phyloP scores from a whole-genome alignment of 768 basidiomycete genomes.

The Rhizopogon roseolus region DNA sequence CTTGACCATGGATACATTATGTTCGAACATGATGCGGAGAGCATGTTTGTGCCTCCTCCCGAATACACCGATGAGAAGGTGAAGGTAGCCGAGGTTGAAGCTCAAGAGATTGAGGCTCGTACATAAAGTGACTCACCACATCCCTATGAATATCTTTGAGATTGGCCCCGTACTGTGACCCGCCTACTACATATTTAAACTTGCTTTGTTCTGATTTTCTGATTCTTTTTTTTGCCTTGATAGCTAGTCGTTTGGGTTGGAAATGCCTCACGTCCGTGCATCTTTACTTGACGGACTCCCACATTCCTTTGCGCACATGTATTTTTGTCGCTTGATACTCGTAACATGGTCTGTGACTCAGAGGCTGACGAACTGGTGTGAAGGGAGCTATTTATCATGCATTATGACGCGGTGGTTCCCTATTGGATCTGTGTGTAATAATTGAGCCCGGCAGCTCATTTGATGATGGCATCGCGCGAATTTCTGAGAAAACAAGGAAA shows the following conservation, averaged over 20 bases:
- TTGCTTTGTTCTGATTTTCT: conserved; percentile 1
- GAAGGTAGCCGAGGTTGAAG: conserved; percentile 12
- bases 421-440: no score
- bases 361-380: no score
- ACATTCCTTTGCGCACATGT: conserved; percentile 18
- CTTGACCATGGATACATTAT: conserved; percentile 36
- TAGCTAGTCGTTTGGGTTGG: conserved; percentile 1
- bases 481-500: no score
- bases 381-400: no score
- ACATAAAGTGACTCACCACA: not conserved
- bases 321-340: conserved; percentile 2
- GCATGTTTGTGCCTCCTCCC: conserved; percentile 48
- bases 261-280: conserved; percentile 1
- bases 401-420: no score
- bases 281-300: conserved; percentile 7
- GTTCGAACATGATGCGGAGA: conserved; percentile 44
- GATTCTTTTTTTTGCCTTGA: conserved; percentile 3
- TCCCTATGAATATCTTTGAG: not conserved
- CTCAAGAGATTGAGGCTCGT: conserved; percentile 2
- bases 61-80: conserved; percentile 57
- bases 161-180: not conserved
- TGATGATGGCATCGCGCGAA: no score
- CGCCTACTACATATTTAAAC: not conserved
- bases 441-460: no score
- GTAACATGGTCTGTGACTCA: not conserved